Evolutionary conservation across 2,329 filamentous ascomycete genomes (phyloP).

Genomic region (Aspergillus novofumigatus): DNA sequence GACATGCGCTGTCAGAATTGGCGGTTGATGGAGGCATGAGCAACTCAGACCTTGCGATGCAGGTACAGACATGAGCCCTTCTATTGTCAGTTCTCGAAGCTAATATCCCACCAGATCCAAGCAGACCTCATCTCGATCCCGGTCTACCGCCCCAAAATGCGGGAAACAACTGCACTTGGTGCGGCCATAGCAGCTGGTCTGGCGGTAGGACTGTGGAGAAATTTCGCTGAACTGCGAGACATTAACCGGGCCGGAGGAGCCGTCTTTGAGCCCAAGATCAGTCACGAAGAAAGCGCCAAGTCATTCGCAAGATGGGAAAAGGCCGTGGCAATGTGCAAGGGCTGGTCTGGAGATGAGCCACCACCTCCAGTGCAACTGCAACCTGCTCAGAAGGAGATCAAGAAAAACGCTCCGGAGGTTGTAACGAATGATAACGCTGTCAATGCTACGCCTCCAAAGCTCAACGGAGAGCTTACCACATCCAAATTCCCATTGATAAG

Average conservation of each 20-base stretch:
- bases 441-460: constrained; percentile 8
- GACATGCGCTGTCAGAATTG: constrained; percentile 69
- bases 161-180: constrained; percentile 79
- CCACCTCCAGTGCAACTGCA: not conserved
- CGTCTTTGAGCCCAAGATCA: constrained; percentile 64
- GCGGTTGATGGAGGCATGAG: constrained; percentile 87
- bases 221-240: constrained; percentile 66
- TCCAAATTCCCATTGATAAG: constrained; percentile 16
- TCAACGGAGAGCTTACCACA: constrained; percentile 14
- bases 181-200: constrained; percentile 84
- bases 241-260: constrained; percentile 68
- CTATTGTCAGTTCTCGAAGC: constrained; percentile 1
- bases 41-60: constrained; percentile 85
- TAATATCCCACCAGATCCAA: constrained; percentile 57
- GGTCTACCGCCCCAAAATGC: constrained; percentile 77
- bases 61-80: constrained; percentile 41
- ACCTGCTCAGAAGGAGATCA: not conserved
- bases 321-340: constrained; percentile 70
- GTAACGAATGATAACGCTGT: constrained; percentile 7
- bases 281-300: constrained; percentile 48
- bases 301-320: constrained; percentile 67
- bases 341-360: constrained; percentile 49
- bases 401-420: constrained; percentile 5
- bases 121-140: constrained; percentile 76
- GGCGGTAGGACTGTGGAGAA: constrained; percentile 71